A percentile compares a stretch with the other conserved stretches of the same genome.
Evolutionary conservation across 352 stramenopile genomes (phyloP).

Genomic region (Globisporangium solare): DNA sequence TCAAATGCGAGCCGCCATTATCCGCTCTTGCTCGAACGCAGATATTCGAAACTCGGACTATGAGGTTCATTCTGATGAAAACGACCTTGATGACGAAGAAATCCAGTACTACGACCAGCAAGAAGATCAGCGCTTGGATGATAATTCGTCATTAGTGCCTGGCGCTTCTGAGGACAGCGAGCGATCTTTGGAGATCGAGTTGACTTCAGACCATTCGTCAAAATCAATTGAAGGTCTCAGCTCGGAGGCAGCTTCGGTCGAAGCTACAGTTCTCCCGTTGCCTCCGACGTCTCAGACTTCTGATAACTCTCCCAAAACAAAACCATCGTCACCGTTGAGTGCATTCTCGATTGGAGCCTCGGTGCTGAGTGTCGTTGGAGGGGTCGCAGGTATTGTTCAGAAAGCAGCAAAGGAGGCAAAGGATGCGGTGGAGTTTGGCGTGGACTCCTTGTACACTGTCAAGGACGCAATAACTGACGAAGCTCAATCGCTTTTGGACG

Average conservation of each 20-base stretch:
- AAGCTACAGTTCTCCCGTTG: background rate
- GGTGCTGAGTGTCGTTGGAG: conserved; percentile 58
- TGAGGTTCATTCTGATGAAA: conserved; percentile 46
- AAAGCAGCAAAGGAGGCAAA: conserved; percentile 76
- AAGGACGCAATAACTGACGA: conserved; percentile 68
- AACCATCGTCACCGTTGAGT: conserved; percentile 32
- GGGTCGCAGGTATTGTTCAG: conserved; percentile 61
- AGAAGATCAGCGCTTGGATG: conserved; percentile 20
- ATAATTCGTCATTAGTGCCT: conserved; percentile 10
- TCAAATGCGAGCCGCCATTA: conserved; percentile 76
- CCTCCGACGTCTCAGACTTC: conserved; percentile 17
- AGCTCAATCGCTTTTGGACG: conserved; percentile 51
- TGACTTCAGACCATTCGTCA: background rate
- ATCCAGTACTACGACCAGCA: conserved; percentile 27
- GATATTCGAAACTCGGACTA: conserved; percentile 26
- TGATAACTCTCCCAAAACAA: conserved; percentile 8
- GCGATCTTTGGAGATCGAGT: background rate
- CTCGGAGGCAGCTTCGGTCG: background rate
- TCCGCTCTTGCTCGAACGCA: conserved; percentile 59
- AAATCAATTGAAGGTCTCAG: background rate
- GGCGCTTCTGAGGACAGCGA: background rate
- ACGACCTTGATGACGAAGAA: conserved; percentile 40
- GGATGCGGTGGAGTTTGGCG: conserved; percentile 60
- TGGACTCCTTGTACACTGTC: conserved; percentile 71
- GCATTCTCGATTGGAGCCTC: conserved; percentile 53